Base-by-base conservation (phyloP, 202 grass and related monocot species). In the Dendrocalamus latiflorus region DNA sequence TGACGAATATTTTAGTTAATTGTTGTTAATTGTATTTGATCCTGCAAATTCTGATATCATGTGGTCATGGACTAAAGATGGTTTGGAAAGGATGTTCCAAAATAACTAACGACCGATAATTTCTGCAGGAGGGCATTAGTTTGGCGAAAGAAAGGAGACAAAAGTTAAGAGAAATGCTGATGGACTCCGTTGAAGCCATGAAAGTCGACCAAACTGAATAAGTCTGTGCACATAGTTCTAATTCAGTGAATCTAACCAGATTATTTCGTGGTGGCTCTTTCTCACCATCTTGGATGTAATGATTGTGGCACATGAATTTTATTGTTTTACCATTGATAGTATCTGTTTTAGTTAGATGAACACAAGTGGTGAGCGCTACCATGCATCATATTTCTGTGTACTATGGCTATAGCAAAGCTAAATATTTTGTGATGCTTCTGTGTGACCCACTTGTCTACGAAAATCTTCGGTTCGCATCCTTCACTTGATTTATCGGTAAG, bases 181-280 rank as follows among this genome's bases (percentile, higher is more conserved):
- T n/a, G 38, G 84, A 88, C 53, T 90, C 86, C 14, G 10, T 83
- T 39, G 78, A 81, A 39, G 77, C 59, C 21, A 93, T 93, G 91
- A 85, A 97, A 72, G 84, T 91, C 1, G 89, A 94, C 66, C 78
- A 89, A 83, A 41, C 85, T 51, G 87, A 82, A 59, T 85, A 77
- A 77, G 3, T 77, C 51, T 58, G 8, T 10, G 56, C 77, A 77
- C 64, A 65, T 77, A 65, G 36, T 42, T 65, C 33, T 73, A 74
- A 65, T 65, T 81, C 65, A 66, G 38, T 77, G 72, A 74, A 56
- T 37, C 48, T 73, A 66, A 65, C 75, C 36, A 17, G 39, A 72
- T 57, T 47, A 45, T 56, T 48, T 56, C 30, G 28, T 85, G 6
- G 8, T 55, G 17, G 17, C 6, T 14, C n/a, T n/a, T 55, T 47